Evolutionary conservation across 805 yeast species (phyloP).

Genomic region (Cyberlindnera meyerae): DNA sequence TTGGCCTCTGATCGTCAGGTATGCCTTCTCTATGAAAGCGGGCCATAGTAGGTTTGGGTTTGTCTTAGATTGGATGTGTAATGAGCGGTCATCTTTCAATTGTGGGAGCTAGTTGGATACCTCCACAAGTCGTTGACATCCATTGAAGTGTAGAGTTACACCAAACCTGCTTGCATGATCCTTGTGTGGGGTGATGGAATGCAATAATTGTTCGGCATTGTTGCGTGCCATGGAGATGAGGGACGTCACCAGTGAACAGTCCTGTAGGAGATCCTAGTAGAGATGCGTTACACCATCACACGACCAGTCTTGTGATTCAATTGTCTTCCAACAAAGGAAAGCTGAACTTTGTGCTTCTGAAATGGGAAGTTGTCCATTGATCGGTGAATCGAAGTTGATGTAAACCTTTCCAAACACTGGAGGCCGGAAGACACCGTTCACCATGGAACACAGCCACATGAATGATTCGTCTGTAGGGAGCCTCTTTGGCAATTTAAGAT

Average conservation of each 20-base stretch:
- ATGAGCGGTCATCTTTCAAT: constrained; percentile 13
- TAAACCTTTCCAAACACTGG: constrained; percentile 7
- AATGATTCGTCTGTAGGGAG: constrained; percentile 9
- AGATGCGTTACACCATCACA: constrained; percentile 26
- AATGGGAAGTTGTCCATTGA: constrained; percentile 3
- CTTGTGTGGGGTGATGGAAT: constrained; percentile 13
- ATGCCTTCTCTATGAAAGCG: constrained; percentile 74
- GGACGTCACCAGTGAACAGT: constrained; percentile 76
- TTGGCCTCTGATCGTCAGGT: constrained; percentile 44
- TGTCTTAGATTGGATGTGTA: constrained; percentile 17
- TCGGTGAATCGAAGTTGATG: background rate
- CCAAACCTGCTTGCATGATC: constrained; percentile 29
- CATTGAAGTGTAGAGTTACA: constrained; percentile 47
- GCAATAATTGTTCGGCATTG: constrained; percentile 7
- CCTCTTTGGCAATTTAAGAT: background rate
- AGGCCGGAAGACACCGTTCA: constrained; percentile 14
- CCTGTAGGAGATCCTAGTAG: constrained; percentile 48
- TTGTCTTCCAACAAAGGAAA: constrained; percentile 6
- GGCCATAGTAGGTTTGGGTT: constrained; percentile 45
- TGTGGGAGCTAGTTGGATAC: constrained; percentile 46
- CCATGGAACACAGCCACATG: constrained; percentile 15
- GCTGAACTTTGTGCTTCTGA: constrained; percentile 11
- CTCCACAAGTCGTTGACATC: constrained; percentile 41
- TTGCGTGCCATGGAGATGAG: constrained; percentile 44
- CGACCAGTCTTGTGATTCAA: constrained; percentile 22